Conservation (phyloP, 345 rosid species). For the Firmiana major region DNA sequence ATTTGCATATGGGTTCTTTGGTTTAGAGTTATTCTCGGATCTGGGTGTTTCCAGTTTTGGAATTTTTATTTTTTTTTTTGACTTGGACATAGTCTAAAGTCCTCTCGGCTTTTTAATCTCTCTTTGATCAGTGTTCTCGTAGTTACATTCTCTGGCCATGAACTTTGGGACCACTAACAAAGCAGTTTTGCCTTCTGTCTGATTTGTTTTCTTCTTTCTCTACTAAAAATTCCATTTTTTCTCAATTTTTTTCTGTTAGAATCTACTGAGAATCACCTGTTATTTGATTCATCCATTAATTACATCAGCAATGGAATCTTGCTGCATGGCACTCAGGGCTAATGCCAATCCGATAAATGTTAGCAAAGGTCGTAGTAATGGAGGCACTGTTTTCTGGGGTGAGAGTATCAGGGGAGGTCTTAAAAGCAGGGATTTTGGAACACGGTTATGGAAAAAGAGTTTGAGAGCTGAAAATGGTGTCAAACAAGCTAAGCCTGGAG, state of each 20-base stretch:
- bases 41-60: neutral
- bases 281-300: slow-evolving; percentile 2
- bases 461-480: slow-evolving; percentile 22
- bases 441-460: slow-evolving; percentile 20
- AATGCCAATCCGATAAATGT: slow-evolving; percentile 21
- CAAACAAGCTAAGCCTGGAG: slow-evolving; percentile 32
- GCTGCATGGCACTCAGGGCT: slow-evolving; percentile 33
- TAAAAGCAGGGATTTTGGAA: slow-evolving; percentile 12
- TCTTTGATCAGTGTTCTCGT: neutral
- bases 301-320: slow-evolving; percentile 47
- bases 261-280: neutral
- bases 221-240: neutral
- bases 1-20: neutral
- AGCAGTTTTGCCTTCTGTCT: neutral
- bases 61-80: neutral
- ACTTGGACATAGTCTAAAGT: neutral
- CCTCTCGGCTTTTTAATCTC: neutral
- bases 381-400: slow-evolving; percentile 46
- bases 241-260: neutral
- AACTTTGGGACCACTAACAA: neutral
- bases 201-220: neutral
- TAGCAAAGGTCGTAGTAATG: slow-evolving; percentile 15
- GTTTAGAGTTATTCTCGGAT: slow-evolving; percentile 5
- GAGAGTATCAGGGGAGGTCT: slow-evolving; percentile 24
- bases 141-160: neutral